Evolutionary conservation across 257 asterid species (phyloP), one percentile per base, ranked within the genome.

Genomic region (Hygrophila difformis): DNA sequence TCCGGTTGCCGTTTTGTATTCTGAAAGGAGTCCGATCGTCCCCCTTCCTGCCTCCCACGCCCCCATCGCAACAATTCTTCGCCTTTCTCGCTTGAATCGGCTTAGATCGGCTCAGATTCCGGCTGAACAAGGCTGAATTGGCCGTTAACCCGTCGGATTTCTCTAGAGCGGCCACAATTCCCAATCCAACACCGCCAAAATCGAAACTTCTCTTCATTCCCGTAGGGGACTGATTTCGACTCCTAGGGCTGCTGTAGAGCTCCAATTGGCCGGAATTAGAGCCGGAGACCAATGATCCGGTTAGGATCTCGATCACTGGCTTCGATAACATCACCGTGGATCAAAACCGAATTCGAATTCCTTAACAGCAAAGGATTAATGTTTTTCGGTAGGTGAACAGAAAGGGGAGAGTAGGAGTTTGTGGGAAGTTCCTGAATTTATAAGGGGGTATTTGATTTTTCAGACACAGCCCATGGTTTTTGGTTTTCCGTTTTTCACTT

Each of bases 151-250:
- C 66, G 5, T 58, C 48, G 23, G 88, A 54, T 15, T 61, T 77
- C 8, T 84, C 82, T 0, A 84, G 78, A 39, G 89, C 89, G 0
- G 89, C 93, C 5, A 81, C 89, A 16, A 84, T 84, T 26, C 89
- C 85, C 29, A 84, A 47, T 12, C 93, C 95, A 41, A 84, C 88
- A 1, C 84, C 93, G 6, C 79, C 83, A 24, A 64, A 24, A 55
- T 77, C 84, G 28, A 68, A 73, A 3, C 7, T 5, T 37, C 54
- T 56, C 45, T 65, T 78, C 5, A 61, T 49, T 14, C 71, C 71
- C 57, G 63, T 76, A 0, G 91, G 81, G 3, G 83, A 73, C 8
- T 61, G 92, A 47, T 55, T 51, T 11, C 59, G 92, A 47, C 57
- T 54, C 52, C 51, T n/a, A n/a, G n/a, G n/a, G n/a, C n/a, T n/a